These are phyloP conservation scores for Ceratonia siliqua DNA, from an alignment of 306 rosid species.

Conservation along the genomic window DNA sequence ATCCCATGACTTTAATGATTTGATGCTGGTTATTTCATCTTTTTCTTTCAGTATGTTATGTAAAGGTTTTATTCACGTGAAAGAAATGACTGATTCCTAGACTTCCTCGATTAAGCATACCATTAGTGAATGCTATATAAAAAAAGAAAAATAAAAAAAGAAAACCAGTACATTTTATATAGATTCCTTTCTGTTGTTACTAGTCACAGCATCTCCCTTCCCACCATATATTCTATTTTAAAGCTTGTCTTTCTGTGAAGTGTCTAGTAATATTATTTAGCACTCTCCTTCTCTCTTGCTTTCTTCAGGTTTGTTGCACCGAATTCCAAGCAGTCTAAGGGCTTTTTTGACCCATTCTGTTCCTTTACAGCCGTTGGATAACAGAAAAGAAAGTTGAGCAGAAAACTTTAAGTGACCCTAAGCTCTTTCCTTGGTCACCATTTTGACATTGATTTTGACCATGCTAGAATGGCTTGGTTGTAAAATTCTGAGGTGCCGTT, in stretches of 20 bases:
- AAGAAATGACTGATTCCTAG: conserved; percentile 37
- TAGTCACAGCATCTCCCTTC: not conserved
- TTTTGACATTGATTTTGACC: conserved; percentile 48
- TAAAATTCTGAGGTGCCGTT: conserved; percentile 21
- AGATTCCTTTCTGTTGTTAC: conserved; percentile 25
- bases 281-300: conserved; percentile 31
- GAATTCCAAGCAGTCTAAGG: conserved; percentile 59
- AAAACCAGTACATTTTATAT: conserved; percentile 4
- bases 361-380: conserved; percentile 47
- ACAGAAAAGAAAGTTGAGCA: conserved; percentile 39
- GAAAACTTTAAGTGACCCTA: conserved; percentile 26
- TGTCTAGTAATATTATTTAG: conserved; percentile 26
- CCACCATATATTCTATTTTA: conserved; percentile 1
- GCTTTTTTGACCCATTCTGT: conserved; percentile 47
- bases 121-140: not conserved
- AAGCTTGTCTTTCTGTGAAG: conserved; percentile 41
- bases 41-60: not conserved
- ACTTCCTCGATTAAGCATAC: conserved; percentile 32
- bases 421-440: conserved; percentile 30
- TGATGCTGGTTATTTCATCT: conserved; percentile 41
- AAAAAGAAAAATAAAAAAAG: not conserved
- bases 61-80: conserved; percentile 36
- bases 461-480: conserved; percentile 26
- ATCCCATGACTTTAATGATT: conserved; percentile 41
- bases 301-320: conserved; percentile 53